These are phyloP conservation scores for Hirsutella rhossiliensis DNA, from an alignment of 2,329 filamentous ascomycete species.

Conservation along the genomic window DNA sequence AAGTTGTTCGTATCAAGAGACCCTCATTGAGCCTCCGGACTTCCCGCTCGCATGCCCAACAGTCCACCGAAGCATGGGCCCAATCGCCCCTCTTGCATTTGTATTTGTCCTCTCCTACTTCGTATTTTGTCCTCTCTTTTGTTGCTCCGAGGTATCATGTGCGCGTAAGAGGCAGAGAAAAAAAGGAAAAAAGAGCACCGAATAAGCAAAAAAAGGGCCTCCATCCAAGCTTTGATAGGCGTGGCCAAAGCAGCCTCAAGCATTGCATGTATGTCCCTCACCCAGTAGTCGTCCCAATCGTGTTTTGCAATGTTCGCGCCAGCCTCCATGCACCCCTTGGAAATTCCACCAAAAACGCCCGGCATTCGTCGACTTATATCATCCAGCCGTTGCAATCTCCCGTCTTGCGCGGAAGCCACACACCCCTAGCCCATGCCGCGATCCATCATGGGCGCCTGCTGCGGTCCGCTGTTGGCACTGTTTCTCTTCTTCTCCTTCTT, in stretches of 20 bases:
- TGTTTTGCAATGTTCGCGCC: neutral
- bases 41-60: too few species aligned
- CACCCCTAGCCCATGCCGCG: conserved; percentile 9
- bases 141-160: conserved; percentile 10
- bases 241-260: neutral
- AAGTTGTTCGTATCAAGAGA: too few species aligned
- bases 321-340: neutral
- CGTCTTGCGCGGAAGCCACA: neutral
- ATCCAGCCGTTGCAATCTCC: neutral
- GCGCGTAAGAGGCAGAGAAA: conserved; percentile 4
- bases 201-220: conserved; percentile 1
- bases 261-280: neutral
- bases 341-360: neutral
- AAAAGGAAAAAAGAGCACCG: neutral
- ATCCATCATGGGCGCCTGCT: conserved; percentile 10
- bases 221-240: neutral
- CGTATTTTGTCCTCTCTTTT: neutral
- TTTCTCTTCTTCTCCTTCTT: conserved; percentile 69
- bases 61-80: too few species aligned
- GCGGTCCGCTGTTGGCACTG: conserved; percentile 10
- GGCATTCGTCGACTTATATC: neutral
- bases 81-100: too few species aligned
- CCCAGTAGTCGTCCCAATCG: neutral
- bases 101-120: too few species aligned
- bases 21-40: too few species aligned